Evolutionary conservation across 495 filamentous ascomycete species (phyloP), one percentile per base, ranked within the genome.

Genomic region (Aspergillus avenaceus): DNA sequence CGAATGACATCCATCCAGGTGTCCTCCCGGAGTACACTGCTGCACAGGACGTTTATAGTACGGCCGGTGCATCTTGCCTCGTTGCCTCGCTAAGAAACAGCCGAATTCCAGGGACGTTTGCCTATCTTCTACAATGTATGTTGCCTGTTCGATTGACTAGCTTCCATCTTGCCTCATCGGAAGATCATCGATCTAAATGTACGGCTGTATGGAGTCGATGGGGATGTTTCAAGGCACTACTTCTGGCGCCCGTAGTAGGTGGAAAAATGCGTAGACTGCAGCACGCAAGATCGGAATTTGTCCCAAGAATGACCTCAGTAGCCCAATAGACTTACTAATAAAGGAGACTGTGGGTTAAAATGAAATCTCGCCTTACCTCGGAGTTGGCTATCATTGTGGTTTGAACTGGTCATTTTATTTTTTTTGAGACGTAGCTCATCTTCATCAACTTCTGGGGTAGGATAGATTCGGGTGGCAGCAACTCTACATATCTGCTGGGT

Each of bases 1-100:
- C 56, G 50, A 60, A 59, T 59, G 46, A 42, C 38, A 54, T 50
- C 41, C 4, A n/a, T 47, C 34, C 58, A 56, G 50, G 50, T 60
- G 58, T 53, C 58, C 25, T 46, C 24, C 22, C 38, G 31, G n/a
- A n/a, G n/a, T n/a, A n/a, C n/a, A n/a, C 18, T 37, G 32, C 51
- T 50, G 41, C 47, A 46, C 14, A 19, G 40, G 34, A n/a, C 16
- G n/a, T 38, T 48, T 46, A 36, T 49, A 36, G 36, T 49, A 55
- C 34, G 16, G 34, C 28, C 45, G 27, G 44, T 45, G 51, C 45
- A 42, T 46, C 38, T 48, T 18, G 47, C 47, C 41, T 29, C 22
- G 11, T 32, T 29, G 26, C 37, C 28, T 41, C 14, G 36, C 40
- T 21, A 12, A 34, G 31, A 14, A 28, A 8, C 11, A 38, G 34